phyloP scores from a whole-genome alignment of 1,284 basidiomycete species.

The Lentinula novae-zelandiae region DNA sequence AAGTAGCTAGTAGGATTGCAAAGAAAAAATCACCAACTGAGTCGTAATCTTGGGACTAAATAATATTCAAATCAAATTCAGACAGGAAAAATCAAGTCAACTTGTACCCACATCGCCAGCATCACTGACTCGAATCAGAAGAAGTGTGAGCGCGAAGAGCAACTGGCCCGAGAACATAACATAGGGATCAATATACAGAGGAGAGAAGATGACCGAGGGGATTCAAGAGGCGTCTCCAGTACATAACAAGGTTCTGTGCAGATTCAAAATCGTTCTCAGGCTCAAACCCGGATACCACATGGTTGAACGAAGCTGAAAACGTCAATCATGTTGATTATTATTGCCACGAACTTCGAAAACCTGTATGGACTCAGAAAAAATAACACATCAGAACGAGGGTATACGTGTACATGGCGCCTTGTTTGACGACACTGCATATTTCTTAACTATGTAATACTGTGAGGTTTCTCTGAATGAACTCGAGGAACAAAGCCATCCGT shows the following conservation, averaged over 20 bases:
- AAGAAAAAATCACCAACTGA: not conserved
- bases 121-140: constrained; percentile 5
- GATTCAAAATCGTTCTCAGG: not conserved
- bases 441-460: too few species aligned
- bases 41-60: not conserved
- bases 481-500: too few species aligned
- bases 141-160: not conserved
- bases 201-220: not conserved
- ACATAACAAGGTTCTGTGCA: not conserved
- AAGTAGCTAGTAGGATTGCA: not conserved
- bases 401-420: too few species aligned
- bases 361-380: too few species aligned
- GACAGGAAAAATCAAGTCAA: not conserved
- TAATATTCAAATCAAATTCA: not conserved
- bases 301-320: not conserved
- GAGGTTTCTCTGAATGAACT: too few species aligned
- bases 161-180: constrained; percentile 11
- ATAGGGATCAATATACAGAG: constrained; percentile 7
- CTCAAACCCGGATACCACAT: not conserved
- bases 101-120: not conserved
- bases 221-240: not conserved
- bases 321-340: not conserved
- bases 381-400: too few species aligned
- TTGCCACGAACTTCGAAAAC: not conserved
- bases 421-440: too few species aligned